These are phyloP conservation scores for Ogataea salicorniae DNA, from an alignment of 805 yeast genomes.

Conservation along the genomic window DNA sequence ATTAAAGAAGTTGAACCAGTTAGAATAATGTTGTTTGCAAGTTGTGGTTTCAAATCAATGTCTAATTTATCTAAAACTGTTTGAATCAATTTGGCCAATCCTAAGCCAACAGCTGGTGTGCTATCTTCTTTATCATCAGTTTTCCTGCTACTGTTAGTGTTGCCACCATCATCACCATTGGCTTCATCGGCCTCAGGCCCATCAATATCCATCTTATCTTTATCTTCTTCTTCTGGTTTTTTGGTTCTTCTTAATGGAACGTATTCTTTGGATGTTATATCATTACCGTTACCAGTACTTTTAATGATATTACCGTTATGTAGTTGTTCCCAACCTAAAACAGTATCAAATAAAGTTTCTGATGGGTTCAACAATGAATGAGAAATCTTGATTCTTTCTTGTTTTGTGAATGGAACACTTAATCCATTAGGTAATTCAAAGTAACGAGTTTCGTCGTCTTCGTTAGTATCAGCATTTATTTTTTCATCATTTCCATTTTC, in stretches of 20 bases:
- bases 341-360: slow-evolving; percentile 26
- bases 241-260: slow-evolving; percentile 65
- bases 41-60: slow-evolving; percentile 75
- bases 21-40: slow-evolving; percentile 83
- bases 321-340: slow-evolving; percentile 31
- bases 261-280: slow-evolving; percentile 50
- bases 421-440: slow-evolving; percentile 80
- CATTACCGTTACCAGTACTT: slow-evolving; percentile 22
- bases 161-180: slow-evolving; percentile 25
- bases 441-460: slow-evolving; percentile 34
- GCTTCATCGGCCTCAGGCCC: slow-evolving; percentile 1
- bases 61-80: slow-evolving; percentile 58
- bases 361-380: slow-evolving; percentile 71
- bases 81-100: slow-evolving; percentile 55
- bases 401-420: slow-evolving; percentile 47
- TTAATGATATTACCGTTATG: slow-evolving; percentile 51
- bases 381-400: slow-evolving; percentile 57
- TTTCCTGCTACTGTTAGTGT: slow-evolving; percentile 19
- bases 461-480: background rate
- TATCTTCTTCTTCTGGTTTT: slow-evolving; percentile 29
- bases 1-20: slow-evolving; percentile 81
- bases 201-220: slow-evolving; percentile 31
- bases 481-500: slow-evolving; percentile 11
- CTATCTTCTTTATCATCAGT: background rate
- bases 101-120: slow-evolving; percentile 18